Conservation (phyloP, 768 basidiomycete genomes). For the Mycena rosella region DNA sequence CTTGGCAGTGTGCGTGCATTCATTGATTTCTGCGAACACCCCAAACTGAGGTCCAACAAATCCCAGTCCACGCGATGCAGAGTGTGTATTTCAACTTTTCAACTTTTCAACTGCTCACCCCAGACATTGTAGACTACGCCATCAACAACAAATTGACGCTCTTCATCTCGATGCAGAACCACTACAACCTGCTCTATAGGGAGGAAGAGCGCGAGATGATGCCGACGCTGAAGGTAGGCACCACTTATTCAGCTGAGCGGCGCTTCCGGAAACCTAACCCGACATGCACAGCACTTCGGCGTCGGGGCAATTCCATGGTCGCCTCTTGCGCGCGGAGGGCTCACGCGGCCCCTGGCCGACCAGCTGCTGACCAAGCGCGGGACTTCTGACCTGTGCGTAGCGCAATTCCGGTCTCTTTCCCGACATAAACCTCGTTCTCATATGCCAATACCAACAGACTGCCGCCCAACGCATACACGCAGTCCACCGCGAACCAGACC, state of each 20-base stretch:
- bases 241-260: background rate
- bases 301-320: slow-evolving; percentile 15
- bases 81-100: background rate
- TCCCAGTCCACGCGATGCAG: slow-evolving; percentile 20
- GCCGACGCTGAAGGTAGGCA: slow-evolving; percentile 1
- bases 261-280: too few species aligned
- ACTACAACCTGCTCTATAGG: slow-evolving; percentile 12
- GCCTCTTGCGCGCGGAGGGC: slow-evolving; percentile 10
- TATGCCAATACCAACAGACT: background rate
- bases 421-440: too few species aligned
- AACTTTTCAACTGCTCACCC: background rate
- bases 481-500: background rate
- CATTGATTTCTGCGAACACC: too few species aligned
- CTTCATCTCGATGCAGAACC: slow-evolving; percentile 29
- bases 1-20: slow-evolving; percentile 10
- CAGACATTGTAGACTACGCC: slow-evolving; percentile 12
- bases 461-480: background rate
- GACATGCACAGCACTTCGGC: slow-evolving; percentile 1
- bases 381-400: too few species aligned
- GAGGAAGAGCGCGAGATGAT: slow-evolving; percentile 19
- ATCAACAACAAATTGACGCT: slow-evolving; percentile 16
- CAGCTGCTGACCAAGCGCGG: background rate
- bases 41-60: too few species aligned
- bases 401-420: too few species aligned
- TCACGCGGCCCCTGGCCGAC: slow-evolving; percentile 1